Conservation (phyloP, 2,329 filamentous ascomycete genomes). For the Pyricularia sp. region DNA sequence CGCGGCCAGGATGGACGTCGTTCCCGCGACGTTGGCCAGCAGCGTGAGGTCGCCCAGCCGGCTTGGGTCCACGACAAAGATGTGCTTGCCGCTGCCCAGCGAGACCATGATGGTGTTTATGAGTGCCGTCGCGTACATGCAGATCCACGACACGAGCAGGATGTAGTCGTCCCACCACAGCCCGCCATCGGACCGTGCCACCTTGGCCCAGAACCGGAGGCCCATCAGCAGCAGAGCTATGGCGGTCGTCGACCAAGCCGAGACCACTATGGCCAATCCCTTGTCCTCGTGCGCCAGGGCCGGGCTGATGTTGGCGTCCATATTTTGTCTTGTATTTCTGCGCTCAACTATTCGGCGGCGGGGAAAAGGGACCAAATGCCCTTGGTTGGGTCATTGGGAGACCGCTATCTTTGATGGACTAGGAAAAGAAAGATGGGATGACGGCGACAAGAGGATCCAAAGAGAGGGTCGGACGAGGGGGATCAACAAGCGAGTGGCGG, state of each 20-base stretch:
- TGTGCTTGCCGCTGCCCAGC: conserved; percentile 7
- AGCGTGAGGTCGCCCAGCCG: conserved; percentile 6
- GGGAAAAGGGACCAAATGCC: background rate
- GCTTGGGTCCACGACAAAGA: conserved; percentile 3
- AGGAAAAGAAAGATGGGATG: too few relatives aligned
- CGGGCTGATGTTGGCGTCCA: background rate
- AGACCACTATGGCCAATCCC: background rate
- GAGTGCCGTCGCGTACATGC: conserved; percentile 3
- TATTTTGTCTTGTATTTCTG: background rate
- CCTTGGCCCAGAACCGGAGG: conserved; percentile 5
- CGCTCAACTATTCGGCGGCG: background rate
- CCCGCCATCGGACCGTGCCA: conserved; percentile 5
- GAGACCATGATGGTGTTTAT: conserved; percentile 5
- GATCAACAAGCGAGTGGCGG: too few relatives aligned
- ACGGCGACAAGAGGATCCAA: too few relatives aligned
- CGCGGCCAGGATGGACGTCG: conserved; percentile 21
- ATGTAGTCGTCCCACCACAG: conserved; percentile 17
- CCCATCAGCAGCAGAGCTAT: background rate
- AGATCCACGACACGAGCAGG: conserved; percentile 14
- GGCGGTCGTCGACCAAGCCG: background rate
- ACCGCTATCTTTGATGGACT: too few relatives aligned
- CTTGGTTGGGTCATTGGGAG: background rate
- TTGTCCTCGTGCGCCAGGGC: background rate
- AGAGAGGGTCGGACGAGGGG: too few relatives aligned
- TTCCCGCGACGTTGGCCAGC: conserved; percentile 7